Percentiles rank a stretch among this genome's conserved stretches.
phyloP scores from a whole-genome alignment of 208 protist species.

The Trypanosoma grayi region DNA sequence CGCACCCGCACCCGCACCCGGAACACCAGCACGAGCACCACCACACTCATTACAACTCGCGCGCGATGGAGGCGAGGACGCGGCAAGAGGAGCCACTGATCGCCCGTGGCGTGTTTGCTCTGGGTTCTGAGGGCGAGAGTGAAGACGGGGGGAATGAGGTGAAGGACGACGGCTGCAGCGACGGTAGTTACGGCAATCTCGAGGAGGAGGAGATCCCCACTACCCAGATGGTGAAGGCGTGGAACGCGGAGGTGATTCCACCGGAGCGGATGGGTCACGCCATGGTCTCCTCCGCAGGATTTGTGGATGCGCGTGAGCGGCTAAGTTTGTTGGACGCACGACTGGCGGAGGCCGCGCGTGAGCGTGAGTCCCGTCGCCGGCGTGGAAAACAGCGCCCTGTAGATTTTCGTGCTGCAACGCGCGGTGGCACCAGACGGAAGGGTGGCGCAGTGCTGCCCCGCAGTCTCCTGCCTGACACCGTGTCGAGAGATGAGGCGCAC shows the following conservation, averaged over 20 bases:
- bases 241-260: constrained; percentile 28
- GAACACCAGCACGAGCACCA: neutral
- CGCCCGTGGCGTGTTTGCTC: neutral
- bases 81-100: neutral
- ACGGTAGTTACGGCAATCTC: constrained; percentile 15
- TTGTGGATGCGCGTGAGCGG: constrained; percentile 17
- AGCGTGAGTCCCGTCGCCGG: neutral
- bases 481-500: constrained; percentile 24
- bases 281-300: neutral
- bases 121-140: neutral
- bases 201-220: constrained; percentile 27
- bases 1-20: neutral
- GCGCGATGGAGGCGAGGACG: neutral
- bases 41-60: neutral
- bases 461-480: constrained; percentile 9
- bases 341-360: neutral
- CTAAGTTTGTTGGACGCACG: constrained; percentile 12
- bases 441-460: neutral
- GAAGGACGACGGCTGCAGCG: constrained; percentile 7
- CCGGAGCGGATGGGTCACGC: neutral
- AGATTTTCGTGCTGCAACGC: neutral
- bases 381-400: constrained; percentile 5
- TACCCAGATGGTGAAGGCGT: constrained; percentile 22
- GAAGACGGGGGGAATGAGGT: neutral
- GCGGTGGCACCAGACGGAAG: neutral